phyloP scores from a whole-genome alignment of 305 asterid species.

The Fraxinus baroniana region DNA sequence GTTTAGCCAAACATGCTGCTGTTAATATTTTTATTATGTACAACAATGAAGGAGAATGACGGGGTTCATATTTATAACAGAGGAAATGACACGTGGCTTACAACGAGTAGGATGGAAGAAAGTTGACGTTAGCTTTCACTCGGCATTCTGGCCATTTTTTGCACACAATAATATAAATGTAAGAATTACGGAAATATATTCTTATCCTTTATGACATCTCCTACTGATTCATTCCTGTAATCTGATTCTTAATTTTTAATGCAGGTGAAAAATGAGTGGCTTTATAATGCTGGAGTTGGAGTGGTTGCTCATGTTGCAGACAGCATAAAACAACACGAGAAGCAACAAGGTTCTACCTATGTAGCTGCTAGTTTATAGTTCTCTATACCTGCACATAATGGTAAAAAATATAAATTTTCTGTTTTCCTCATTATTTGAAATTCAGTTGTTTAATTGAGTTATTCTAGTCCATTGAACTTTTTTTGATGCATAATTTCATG shows the following conservation, averaged over 20 bases:
- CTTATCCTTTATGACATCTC: not conserved
- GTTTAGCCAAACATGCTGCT: not conserved
- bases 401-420: not conserved
- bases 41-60: slow-evolving; percentile 14
- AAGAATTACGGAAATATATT: slow-evolving; percentile 23
- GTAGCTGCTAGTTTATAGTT: slow-evolving; percentile 49
- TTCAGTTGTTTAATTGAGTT: not conserved
- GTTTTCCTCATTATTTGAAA: not conserved
- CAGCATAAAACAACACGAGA: slow-evolving; percentile 68
- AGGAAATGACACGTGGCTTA: slow-evolving; percentile 80
- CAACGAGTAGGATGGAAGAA: slow-evolving; percentile 84
- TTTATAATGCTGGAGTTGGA: slow-evolving; percentile 82
- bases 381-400: not conserved
- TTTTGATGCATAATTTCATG: not conserved
- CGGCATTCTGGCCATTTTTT: slow-evolving; percentile 75
- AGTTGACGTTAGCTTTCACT: slow-evolving; percentile 83
- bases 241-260: not conserved
- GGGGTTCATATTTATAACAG: slow-evolving; percentile 32
- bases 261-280: slow-evolving; percentile 84
- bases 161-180: slow-evolving; percentile 88
- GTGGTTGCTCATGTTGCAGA: slow-evolving; percentile 91
- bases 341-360: slow-evolving; percentile 42
- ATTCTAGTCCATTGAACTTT: not conserved
- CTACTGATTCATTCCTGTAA: not conserved
- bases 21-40: not conserved